A percentile compares a stretch with the other conserved stretches of the same genome.
These are phyloP conservation scores for Fraxinus xanthoxyloides DNA, from an alignment of 305 asterid genomes.

Conservation along the genomic window DNA sequence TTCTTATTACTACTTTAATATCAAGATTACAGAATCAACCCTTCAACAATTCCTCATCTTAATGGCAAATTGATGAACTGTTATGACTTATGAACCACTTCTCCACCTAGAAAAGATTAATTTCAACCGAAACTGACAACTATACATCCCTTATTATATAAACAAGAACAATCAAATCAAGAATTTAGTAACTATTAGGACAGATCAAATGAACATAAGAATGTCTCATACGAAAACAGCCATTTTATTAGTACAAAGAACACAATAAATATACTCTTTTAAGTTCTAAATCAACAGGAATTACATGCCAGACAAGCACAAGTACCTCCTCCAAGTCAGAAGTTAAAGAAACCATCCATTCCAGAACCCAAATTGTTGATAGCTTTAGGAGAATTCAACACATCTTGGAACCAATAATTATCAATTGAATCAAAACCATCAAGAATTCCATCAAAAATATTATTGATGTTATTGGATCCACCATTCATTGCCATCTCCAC, in stretches of 20 bases:
- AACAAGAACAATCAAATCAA: not conserved
- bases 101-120: not conserved
- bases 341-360: conserved; percentile 47
- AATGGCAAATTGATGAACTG: not conserved
- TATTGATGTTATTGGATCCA: conserved; percentile 20
- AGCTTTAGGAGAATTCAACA: conserved; percentile 35
- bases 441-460: conserved; percentile 43
- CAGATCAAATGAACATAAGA: not conserved
- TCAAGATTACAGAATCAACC: not conserved
- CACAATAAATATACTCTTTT: conserved; percentile 5
- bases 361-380: conserved; percentile 21
- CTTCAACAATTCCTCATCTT: not conserved
- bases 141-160: not conserved
- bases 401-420: conserved; percentile 42
- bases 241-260: conserved; percentile 21
- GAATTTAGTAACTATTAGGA: not conserved
- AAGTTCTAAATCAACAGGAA: not conserved
- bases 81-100: not conserved
- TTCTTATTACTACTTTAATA: not conserved
- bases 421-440: conserved; percentile 52
- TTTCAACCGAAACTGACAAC: not conserved
- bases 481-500: conserved; percentile 19
- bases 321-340: conserved; percentile 25
- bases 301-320: not conserved
- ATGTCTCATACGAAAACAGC: not conserved